Conservation (phyloP, 192 early-diverging fungal genomes). For the Podila epigama region DNA sequence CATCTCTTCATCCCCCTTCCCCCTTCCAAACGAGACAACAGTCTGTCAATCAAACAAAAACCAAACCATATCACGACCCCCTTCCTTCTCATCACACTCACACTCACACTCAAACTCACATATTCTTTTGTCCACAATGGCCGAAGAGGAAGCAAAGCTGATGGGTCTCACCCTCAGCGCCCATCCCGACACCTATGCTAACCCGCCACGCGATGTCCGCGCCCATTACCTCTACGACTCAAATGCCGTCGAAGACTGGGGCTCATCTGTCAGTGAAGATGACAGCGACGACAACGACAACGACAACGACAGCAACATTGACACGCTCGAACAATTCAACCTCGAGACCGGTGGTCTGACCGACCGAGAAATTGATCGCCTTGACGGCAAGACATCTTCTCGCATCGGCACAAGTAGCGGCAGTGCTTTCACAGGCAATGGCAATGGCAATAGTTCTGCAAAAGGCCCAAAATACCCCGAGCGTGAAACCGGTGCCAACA, state of each 20-base stretch:
- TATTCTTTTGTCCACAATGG: slow-evolving; percentile 3
- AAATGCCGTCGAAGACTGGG: slow-evolving; percentile 19
- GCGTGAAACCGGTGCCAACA: slow-evolving; percentile 46
- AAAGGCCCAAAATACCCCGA: slow-evolving; percentile 25
- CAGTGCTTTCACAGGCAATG: too few relatives aligned
- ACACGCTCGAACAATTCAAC: slow-evolving; percentile 8
- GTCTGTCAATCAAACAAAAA: neutral
- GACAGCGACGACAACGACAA: slow-evolving; percentile 1
- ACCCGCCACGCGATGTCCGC: slow-evolving; percentile 11
- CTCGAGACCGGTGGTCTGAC: slow-evolving; percentile 32
- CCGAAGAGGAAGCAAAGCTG: slow-evolving; percentile 35
- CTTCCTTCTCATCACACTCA: too few relatives aligned
- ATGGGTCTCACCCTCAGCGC: slow-evolving; percentile 33
- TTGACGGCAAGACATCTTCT: slow-evolving; percentile 36
- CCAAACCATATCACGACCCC: neutral
- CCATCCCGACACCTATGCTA: slow-evolving; percentile 23
- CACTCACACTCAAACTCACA: too few relatives aligned
- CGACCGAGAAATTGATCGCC: slow-evolving; percentile 19
- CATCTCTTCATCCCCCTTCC: neutral
- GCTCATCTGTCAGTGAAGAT: slow-evolving; percentile 15
- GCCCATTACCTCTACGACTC: slow-evolving; percentile 21
- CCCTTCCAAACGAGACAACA: neutral
- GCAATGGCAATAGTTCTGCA: neutral
- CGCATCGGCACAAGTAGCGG: too few relatives aligned
- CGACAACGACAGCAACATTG: neutral